Base-by-base conservation (phyloP, 352 stramenopile genomes). In the Phytophthora pluvialis region DNA sequence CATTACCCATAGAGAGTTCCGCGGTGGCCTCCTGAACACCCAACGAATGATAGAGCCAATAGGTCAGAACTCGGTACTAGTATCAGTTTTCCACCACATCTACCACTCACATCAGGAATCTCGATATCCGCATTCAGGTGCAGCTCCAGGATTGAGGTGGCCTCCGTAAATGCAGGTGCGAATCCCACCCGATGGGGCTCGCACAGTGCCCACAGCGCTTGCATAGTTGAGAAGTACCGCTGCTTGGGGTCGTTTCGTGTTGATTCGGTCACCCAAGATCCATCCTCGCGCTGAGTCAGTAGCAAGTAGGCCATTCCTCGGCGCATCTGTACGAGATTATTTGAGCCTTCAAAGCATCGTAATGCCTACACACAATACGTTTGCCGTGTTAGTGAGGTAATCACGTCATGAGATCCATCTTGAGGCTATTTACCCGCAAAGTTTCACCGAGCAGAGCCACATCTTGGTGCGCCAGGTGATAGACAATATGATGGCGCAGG, bases 401-500 rank as follows among this genome's bases (percentile, higher is more conserved):
- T 12, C 39, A 31, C n/a, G 8, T 2, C 26, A 36, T 12, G 29
- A 25, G 12, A 12, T 52, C 3, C 15, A 54, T 15, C 25, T 35
- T 55, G 13, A 11, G 8, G 15, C 0, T 33, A 35, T 28, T 64
- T 78, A 95, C 88, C 61, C 84, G 70, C 29, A 94, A 62, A 8
- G 83, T 89, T 53, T 94, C 88, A 21, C 75, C 75, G 3, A 97
- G 62, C 21, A 92, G 64, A n/a, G 81, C 56, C 3, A 86, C 60
- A 61, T 97, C 86, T 60, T 94, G 84, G 16, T 86, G 87, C 16
- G 85, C 73, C 44, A 97, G 70, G 12, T 92, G 81, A 52, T 86
- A 76, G 18, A 91, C 77, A 39, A 97, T 72, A 52, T 97, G 86
- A 61, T 96, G 81, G 5, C 80, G 83, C 26, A 98, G 70, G 53